Conservation (phyloP, 164 flowering plant genomes). For the Piper longum region DNA sequence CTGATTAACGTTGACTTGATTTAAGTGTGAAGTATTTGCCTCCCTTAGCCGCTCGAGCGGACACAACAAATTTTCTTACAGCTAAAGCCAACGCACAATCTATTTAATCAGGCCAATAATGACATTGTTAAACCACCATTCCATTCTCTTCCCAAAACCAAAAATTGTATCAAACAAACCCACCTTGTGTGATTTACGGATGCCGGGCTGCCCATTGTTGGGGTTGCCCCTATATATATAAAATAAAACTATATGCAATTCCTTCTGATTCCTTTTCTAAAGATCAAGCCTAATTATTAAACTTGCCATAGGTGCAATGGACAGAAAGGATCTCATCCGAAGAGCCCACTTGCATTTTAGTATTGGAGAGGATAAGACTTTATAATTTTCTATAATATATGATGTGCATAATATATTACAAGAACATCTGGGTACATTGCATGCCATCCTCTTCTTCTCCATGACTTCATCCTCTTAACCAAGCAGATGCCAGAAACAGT, state of each 20-base stretch:
- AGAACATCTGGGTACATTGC: neutral
- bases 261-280: no score
- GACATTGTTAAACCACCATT: neutral
- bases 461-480: no score
- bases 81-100: neutral
- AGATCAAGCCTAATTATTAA: no score
- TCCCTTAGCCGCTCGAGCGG: no score
- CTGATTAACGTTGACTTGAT: no score
- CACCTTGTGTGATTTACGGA: neutral
- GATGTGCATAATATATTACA: no score
- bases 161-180: neutral
- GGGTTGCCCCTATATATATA: neutral
- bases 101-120: neutral
- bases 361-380: neutral
- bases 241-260: no score
- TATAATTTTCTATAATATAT: no score
- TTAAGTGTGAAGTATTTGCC: no score
- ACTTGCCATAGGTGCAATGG: neutral
- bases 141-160: neutral
- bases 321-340: neutral
- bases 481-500: neutral
- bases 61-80: no score
- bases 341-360: neutral
- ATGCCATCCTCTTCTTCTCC: neutral
- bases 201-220: neutral